Evolutionary conservation across 768 basidiomycete genomes (phyloP), one percentile per base, ranked within the genome.

Genomic region (Chalciporus pseudorubinellus): DNA sequence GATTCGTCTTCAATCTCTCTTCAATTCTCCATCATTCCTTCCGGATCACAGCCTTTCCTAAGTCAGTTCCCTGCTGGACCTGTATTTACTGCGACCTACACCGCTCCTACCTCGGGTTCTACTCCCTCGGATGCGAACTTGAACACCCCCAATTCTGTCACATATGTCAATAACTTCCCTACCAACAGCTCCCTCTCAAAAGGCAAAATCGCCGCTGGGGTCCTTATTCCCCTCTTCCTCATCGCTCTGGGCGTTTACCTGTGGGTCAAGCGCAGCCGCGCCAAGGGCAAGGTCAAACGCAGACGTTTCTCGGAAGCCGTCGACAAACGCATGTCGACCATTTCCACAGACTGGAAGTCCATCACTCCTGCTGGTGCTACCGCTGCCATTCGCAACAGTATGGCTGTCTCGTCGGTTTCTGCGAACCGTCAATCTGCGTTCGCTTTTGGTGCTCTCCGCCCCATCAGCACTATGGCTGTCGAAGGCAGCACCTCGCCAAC

Each of bases 251-350:
- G 69, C 38, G 53, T 74, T 31, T 72, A 65, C 11, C 60, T 71
- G 0, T 89, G 81, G 67, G 63, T 92, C 72, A 79, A 69, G 62
- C 69, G 72, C 51, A 78, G 68, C 45, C 81, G 89, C 52, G 60
- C 67, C 26, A 77, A 69, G 55, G 73, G 74, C 44, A 71, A 70
- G 50, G 73, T 78, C 24, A 76, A 85, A 64, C 75, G 79, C 61
- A 77, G 72, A 65, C 74, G 75, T 19, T 92, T 81, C 75, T 82
- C 77, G 36, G 77, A 83, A 64, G 78, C 74, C 10, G 67, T 92
- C 66, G 89, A 92, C 72, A 83, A 82, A 67, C 85, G 89, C 66
- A 91, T 92, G 89, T 85, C 83, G 2, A 87, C 85, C 44, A 88
- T 91, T 57, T 84, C 83, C 6, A 71, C 77, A 18, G 86, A 90